phyloP scores from a whole-genome alignment of 768 basidiomycete genomes.

The Auriculariales sp. region DNA sequence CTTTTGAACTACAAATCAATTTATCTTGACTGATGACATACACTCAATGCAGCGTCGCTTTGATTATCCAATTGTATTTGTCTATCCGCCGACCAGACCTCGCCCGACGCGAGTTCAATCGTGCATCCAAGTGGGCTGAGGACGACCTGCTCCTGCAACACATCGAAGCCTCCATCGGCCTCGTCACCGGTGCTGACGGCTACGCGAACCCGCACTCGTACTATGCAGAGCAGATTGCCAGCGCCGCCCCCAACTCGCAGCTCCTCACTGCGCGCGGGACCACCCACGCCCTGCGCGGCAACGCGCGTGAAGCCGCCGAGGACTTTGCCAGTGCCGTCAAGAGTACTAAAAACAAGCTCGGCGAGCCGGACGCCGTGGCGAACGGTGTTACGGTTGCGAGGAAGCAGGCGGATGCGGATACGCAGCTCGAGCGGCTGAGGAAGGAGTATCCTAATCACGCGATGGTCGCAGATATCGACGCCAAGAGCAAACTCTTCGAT shows the following conservation, averaged over 20 bases:
- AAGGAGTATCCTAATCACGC: slow-evolving; percentile 53
- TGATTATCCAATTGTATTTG: slow-evolving; percentile 76
- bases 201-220: slow-evolving; percentile 44
- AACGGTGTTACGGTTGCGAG: slow-evolving; percentile 39
- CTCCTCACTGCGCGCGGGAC: slow-evolving; percentile 69
- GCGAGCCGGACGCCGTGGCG: slow-evolving; percentile 53
- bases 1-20: background rate
- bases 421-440: slow-evolving; percentile 43
- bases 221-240: slow-evolving; percentile 60
- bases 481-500: slow-evolving; percentile 55
- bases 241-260: slow-evolving; percentile 41
- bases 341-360: slow-evolving; percentile 24
- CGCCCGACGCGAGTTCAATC: slow-evolving; percentile 73
- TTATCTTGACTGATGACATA: background rate
- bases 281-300: slow-evolving; percentile 62
- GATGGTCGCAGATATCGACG: slow-evolving; percentile 43
- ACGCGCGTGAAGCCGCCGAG: slow-evolving; percentile 60
- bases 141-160: slow-evolving; percentile 81
- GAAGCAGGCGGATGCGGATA: slow-evolving; percentile 50
- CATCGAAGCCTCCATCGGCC: slow-evolving; percentile 71
- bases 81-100: slow-evolving; percentile 81
- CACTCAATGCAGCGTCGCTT: slow-evolving; percentile 42
- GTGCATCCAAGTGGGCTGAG: slow-evolving; percentile 74
- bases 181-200: slow-evolving; percentile 59
- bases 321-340: slow-evolving; percentile 63